Base-by-base conservation (phyloP, 2,329 filamentous ascomycete species). In the Fusarium praegraminearum region DNA sequence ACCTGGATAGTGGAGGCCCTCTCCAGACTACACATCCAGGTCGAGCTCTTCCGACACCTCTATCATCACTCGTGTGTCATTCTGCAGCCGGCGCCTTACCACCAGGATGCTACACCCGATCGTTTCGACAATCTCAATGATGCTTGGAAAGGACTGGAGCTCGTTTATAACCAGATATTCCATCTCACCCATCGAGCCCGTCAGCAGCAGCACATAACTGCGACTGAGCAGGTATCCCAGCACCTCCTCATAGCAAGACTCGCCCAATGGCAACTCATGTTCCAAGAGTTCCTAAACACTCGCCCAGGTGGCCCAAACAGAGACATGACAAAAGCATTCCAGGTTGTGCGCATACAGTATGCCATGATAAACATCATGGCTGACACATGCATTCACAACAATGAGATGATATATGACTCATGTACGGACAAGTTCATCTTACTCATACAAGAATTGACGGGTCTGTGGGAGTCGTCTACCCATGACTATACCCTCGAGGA, bases 1-100 rank as follows among this genome's bases (percentile, higher is more conserved):
- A 76, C 80, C 40, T 82, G 79, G 76, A 81, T 86, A 18, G 65
- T 80, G 5, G 81, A 84, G 59, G 78, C 77, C 3, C 82, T 86
- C 33, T 72, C 75, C 1, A 73, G 76, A 28, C 64, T 79, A 7
- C 73, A 77, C 38, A 56, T 79, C 4, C 75, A 76, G 57, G 56
- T 72, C 15, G 69, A 72, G n/a, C 69, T 77, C 6, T 71, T 76
- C 22, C 62, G 63, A 41, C 52, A 67, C 16, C 65, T 65, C 7
- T 65, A 68, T 11, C 61, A 59, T 7, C 73, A 72, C 33, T 52
- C 62, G 3, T 67, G 59, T 22, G 7, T 70, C 15, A 40, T 65
- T 8, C 33, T 65, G 4, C 47, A 72, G 4, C 69, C 63, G 40
- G 43, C 54, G 0, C 32, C 47, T 8, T 49, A 40, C 16, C 44